These are phyloP conservation scores for Rhynchosporium agropyri DNA, from an alignment of 2,329 filamentous ascomycete species.

Conservation along the genomic window DNA sequence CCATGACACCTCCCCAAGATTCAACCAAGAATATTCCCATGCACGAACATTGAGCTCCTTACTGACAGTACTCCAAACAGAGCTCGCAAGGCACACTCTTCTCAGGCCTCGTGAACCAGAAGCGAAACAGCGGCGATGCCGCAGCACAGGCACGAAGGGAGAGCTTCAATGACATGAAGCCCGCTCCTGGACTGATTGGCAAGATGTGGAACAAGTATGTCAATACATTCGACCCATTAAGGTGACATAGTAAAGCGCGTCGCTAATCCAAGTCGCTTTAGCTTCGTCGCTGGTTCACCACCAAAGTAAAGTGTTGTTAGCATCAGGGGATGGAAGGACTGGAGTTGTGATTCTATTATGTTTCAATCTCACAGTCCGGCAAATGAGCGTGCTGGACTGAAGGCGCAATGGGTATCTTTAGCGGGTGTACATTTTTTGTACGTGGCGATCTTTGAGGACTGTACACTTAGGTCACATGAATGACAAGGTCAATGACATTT, in stretches of 20 bases:
- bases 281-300: constrained; percentile 30
- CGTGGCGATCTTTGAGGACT: background rate
- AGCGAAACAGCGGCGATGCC: constrained; percentile 46
- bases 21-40: no score
- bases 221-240: background rate
- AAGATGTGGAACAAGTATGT: constrained; percentile 43
- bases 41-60: background rate
- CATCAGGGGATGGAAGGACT: background rate
- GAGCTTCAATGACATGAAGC: constrained; percentile 50
- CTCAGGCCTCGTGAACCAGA: constrained; percentile 47
- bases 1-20: background rate
- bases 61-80: constrained; percentile 4
- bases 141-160: constrained; percentile 43
- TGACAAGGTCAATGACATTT: no score
- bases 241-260: no score
- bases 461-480: background rate
- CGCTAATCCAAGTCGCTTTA: constrained; percentile 8
- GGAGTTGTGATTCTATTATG: constrained; percentile 1
- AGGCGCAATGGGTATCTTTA: background rate
- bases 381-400: constrained; percentile 17
- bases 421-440: background rate
- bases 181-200: constrained; percentile 43
- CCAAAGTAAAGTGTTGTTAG: constrained; percentile 19
- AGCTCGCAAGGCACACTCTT: constrained; percentile 37
- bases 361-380: constrained; percentile 2